These are phyloP conservation scores for Priceomyces medius DNA, from an alignment of 805 yeast genomes.

Conservation along the genomic window DNA sequence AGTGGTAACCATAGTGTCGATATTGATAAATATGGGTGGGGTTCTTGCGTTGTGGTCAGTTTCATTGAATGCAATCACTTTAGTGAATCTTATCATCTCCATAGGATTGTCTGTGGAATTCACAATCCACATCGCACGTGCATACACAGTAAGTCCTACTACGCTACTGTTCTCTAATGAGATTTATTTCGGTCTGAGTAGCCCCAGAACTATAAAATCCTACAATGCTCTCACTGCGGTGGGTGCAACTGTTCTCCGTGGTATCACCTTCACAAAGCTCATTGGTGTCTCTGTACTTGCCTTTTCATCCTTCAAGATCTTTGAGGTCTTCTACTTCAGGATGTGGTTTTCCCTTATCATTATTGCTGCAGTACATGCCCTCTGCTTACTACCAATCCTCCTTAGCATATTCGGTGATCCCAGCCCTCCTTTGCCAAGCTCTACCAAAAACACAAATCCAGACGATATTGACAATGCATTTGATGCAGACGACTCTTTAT, in stretches of 20 bases:
- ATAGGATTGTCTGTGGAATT: constrained; percentile 93
- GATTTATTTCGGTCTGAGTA: background rate
- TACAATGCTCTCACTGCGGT: constrained; percentile 66
- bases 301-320: constrained; percentile 82
- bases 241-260: constrained; percentile 90
- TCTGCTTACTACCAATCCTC: constrained; percentile 75
- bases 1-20: constrained; percentile 57
- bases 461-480: too few relatives aligned
- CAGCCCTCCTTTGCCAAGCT: background rate
- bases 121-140: constrained; percentile 81
- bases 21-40: constrained; percentile 75
- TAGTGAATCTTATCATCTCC: constrained; percentile 90
- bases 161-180: constrained; percentile 4
- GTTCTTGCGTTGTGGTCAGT: constrained; percentile 73
- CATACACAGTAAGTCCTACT: constrained; percentile 55
- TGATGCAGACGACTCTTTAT: background rate
- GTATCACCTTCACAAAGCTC: constrained; percentile 85
- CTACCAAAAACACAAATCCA: background rate
- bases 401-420: constrained; percentile 45
- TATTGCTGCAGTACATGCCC: constrained; percentile 75
- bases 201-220: constrained; percentile 29
- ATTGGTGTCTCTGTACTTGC: constrained; percentile 87
- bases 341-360: constrained; percentile 88
- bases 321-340: constrained; percentile 87
- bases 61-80: constrained; percentile 81